Conservation (phyloP, 106 monocot genomes). For the Dendrobium nobile region DNA sequence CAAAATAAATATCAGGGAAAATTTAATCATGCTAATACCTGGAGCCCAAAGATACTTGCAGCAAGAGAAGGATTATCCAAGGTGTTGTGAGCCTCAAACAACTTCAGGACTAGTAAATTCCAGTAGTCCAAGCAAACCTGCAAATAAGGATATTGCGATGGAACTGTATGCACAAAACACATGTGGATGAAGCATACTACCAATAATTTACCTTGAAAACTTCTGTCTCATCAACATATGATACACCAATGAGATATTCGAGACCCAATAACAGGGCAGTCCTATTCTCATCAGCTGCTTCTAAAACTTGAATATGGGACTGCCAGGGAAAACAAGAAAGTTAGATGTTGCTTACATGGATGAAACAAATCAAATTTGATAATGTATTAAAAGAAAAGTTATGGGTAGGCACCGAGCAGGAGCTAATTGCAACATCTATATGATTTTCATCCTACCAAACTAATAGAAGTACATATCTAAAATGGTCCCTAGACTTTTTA, state of each 20-base stretch:
- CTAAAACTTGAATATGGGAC: constrained; percentile 85
- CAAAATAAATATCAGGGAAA: constrained; percentile 5
- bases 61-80: constrained; percentile 68
- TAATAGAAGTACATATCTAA: not conserved
- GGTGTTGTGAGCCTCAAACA: constrained; percentile 84
- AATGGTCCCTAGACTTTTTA: too few relatives aligned
- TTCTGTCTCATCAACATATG: constrained; percentile 99
- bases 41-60: constrained; percentile 83
- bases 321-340: constrained; percentile 25
- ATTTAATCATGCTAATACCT: constrained; percentile 34
- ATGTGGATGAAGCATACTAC: not conserved
- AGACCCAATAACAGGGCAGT: constrained; percentile 67
- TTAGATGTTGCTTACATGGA: not conserved
- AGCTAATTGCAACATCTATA: not conserved
- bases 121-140: constrained; percentile 99
- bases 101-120: constrained; percentile 77
- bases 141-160: not conserved
- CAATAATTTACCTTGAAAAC: constrained; percentile 78
- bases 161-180: not conserved
- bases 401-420: not conserved
- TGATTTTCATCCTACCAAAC: not conserved
- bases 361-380: not conserved
- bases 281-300: constrained; percentile 66
- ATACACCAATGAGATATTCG: constrained; percentile 92
- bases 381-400: not conserved